phyloP scores from a whole-genome alignment of 164 flowering plant genomes.

The Chimonanthus salicifolius region DNA sequence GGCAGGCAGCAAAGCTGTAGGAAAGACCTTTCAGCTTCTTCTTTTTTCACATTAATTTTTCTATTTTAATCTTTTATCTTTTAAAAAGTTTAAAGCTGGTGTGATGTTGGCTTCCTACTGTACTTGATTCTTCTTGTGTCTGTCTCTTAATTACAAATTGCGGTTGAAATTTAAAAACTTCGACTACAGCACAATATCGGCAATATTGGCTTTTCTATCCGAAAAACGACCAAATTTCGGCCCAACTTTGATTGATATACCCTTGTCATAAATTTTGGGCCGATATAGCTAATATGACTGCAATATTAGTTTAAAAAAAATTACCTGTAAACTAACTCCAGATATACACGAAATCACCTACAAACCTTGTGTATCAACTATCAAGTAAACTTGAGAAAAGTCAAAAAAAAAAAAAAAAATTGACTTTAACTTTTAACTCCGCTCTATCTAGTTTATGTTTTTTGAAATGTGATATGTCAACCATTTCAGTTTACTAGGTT shows the following conservation, averaged over 20 bases:
- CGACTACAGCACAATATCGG: too few species aligned
- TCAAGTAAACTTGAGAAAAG: too few species aligned
- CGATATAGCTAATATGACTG: neutral
- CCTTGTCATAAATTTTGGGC: neutral
- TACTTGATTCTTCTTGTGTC: neutral
- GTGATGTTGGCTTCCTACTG: conserved; percentile 2
- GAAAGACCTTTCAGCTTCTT: conserved; percentile 7
- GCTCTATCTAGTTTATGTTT: neutral
- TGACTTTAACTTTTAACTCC: neutral
- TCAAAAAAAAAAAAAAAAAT: too few species aligned
- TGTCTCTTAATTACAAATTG: neutral
- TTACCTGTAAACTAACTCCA: too few species aligned
- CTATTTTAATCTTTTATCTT: neutral
- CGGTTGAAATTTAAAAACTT: too few species aligned
- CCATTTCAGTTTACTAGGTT: neutral
- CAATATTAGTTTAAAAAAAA: too few species aligned
- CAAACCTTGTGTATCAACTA: too few species aligned
- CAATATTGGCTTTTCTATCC: too few species aligned
- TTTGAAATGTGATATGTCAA: neutral
- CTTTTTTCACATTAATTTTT: neutral
- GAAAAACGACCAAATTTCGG: too few species aligned
- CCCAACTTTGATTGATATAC: neutral
- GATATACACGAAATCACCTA: too few species aligned
- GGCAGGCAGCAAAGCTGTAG: neutral
- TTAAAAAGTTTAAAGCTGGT: neutral